Conservation (phyloP, 2,329 filamentous ascomycete genomes). For the Lachnellula willkommii region DNA sequence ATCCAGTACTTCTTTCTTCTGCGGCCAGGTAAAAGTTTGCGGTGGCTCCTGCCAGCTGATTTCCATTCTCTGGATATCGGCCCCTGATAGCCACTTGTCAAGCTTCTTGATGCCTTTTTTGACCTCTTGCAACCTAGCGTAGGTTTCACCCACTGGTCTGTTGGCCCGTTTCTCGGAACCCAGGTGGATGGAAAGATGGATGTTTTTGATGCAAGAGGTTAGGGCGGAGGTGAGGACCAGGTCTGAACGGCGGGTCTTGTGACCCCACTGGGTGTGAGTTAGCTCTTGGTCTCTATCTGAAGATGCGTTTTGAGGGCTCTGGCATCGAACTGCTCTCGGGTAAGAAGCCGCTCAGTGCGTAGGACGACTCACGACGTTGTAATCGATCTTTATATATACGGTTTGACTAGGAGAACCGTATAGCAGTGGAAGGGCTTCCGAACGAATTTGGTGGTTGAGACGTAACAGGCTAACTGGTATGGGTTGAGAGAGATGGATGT, state of each 20-base stretch:
- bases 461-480: conserved; percentile 19
- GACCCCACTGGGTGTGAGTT: conserved; percentile 14
- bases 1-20: conserved; percentile 25
- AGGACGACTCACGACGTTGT: conserved; percentile 14
- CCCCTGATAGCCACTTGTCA: conserved; percentile 24
- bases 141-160: conserved; percentile 31
- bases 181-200: conserved; percentile 23
- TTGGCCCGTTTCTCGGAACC: conserved; percentile 31
- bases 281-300: neutral
- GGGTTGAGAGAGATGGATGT: conserved; percentile 21
- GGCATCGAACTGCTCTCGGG: too few species aligned
- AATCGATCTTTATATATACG: conserved; percentile 22
- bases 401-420: conserved; percentile 22
- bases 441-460: conserved; percentile 22
- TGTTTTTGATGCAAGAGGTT: conserved; percentile 21
- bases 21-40: conserved; percentile 26
- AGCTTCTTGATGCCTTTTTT: conserved; percentile 25
- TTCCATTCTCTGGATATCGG: conserved; percentile 20
- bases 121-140: conserved; percentile 18
- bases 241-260: conserved; percentile 23
- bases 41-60: conserved; percentile 28
- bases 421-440: conserved; percentile 24
- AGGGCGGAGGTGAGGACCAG: conserved; percentile 21
- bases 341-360: too few species aligned
- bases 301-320: neutral